phyloP scores from a whole-genome alignment of 2,329 filamentous ascomycete species.

The Diaporthe sp. region DNA sequence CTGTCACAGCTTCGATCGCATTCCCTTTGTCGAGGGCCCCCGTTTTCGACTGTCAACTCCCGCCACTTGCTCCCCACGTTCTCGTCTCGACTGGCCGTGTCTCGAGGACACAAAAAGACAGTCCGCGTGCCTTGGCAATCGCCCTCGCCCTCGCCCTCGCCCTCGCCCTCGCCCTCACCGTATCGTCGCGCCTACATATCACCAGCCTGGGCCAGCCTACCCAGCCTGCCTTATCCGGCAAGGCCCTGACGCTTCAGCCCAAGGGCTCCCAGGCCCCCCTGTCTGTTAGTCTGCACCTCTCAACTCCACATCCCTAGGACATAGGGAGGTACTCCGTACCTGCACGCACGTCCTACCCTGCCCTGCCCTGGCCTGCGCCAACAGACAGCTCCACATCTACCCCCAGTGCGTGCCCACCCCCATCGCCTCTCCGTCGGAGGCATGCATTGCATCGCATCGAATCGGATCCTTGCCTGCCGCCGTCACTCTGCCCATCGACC shows the following conservation, averaged over 20 bases:
- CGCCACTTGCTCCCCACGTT: not conserved
- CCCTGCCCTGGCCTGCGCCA: constrained; percentile 13
- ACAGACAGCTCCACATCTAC: constrained; percentile 23
- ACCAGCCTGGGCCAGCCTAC: not conserved
- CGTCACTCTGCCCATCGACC: constrained; percentile 28
- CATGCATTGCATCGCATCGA: constrained; percentile 30
- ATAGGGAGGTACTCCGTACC: constrained; percentile 13
- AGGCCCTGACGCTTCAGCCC: constrained; percentile 26
- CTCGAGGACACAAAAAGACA: constrained; percentile 5
- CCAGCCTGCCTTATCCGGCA: constrained; percentile 29
- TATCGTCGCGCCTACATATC: not conserved
- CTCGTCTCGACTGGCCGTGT: constrained; percentile 3
- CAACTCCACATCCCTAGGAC: constrained; percentile 26
- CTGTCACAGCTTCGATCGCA: constrained; percentile 22
- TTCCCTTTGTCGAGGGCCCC: constrained; percentile 25
- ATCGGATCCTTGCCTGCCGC: constrained; percentile 35
- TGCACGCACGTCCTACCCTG: constrained; percentile 20
- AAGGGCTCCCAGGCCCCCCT: constrained; percentile 29
- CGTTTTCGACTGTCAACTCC: constrained; percentile 24
- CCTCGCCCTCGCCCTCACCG: not conserved
- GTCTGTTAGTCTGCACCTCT: constrained; percentile 25
- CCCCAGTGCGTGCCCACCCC: constrained; percentile 33
- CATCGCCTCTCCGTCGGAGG: constrained; percentile 26
- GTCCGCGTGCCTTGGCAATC: constrained; percentile 11
- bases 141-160: too few relatives aligned